Conservation (phyloP, 2,329 filamentous ascomycete genomes). For the Aspergillus bombycis region DNA sequence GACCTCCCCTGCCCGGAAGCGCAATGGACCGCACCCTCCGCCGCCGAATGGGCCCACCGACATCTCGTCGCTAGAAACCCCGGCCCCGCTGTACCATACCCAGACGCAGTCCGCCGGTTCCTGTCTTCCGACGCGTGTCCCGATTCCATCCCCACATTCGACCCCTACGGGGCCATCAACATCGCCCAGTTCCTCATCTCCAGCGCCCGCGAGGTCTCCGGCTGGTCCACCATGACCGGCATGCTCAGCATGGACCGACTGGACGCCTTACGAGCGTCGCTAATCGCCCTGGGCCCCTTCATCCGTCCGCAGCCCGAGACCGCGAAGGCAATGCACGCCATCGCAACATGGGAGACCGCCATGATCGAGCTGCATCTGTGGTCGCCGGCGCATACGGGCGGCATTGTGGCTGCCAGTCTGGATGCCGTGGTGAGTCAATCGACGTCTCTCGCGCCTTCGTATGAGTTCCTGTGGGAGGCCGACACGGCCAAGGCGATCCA, state of each 20-base stretch:
- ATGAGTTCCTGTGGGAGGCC: conserved; percentile 37
- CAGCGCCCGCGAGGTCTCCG: conserved; percentile 47
- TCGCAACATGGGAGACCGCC: conserved; percentile 47
- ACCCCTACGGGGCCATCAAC: conserved; percentile 48
- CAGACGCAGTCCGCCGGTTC: conserved; percentile 43
- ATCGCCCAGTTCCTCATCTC: conserved; percentile 48
- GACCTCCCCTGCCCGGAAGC: conserved; percentile 45
- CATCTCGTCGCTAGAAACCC: conserved; percentile 25
- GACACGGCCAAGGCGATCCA: conserved; percentile 33
- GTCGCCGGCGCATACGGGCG: conserved; percentile 46
- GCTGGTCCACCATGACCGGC: conserved; percentile 50
- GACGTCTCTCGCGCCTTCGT: conserved; percentile 33
- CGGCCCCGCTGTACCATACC: conserved; percentile 35
- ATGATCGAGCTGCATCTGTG: conserved; percentile 50
- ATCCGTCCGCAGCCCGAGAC: conserved; percentile 23
- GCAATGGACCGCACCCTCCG: conserved; percentile 43
- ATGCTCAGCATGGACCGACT: conserved; percentile 46
- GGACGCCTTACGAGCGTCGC: conserved; percentile 39
- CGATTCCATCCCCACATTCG: conserved; percentile 37
- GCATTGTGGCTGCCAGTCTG: conserved; percentile 42
- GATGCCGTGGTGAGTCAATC: conserved; percentile 39
- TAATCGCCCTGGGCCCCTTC: conserved; percentile 37
- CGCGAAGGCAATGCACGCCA: background rate
- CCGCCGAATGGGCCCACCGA: conserved; percentile 34
- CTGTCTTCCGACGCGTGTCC: conserved; percentile 36